phyloP scores from a whole-genome alignment of 208 protist species.

The Plasmodiophora brassicae region DNA sequence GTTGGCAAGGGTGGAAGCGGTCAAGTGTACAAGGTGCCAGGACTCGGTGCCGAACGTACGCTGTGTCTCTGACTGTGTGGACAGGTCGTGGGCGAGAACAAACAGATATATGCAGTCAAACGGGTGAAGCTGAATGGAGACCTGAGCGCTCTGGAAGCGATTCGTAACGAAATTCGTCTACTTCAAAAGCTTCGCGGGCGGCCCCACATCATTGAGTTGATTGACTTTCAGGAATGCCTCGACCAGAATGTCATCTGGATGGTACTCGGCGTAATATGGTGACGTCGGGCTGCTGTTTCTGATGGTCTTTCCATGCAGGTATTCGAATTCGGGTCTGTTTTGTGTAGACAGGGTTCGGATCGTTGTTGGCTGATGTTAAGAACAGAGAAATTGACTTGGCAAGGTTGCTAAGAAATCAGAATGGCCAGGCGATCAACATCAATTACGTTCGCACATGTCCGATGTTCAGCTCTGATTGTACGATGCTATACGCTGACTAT shows the following conservation, averaged over 20 bases:
- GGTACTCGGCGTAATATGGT: conserved; percentile 37
- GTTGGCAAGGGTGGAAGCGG: conserved; percentile 55
- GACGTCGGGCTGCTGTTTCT: not conserved
- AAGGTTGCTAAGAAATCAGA: conserved; percentile 14
- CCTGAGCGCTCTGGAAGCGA: not conserved
- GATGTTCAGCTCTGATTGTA: not conserved
- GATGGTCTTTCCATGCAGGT: conserved; percentile 10
- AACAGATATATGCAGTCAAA: conserved; percentile 42
- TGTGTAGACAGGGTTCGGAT: too few species aligned
- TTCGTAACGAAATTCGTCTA: conserved; percentile 58
- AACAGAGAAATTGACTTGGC: conserved; percentile 46
- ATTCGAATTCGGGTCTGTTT: conserved; percentile 31
- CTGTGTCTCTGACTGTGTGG: not conserved
- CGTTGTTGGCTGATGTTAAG: not conserved
- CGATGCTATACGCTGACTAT: not conserved
- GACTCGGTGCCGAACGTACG: conserved; percentile 29
- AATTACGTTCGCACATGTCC: conserved; percentile 38
- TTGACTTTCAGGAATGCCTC: conserved; percentile 41
- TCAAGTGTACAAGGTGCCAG: conserved; percentile 58
- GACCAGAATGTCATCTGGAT: conserved; percentile 30
- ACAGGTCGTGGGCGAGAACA: not conserved
- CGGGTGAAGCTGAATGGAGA: not conserved
- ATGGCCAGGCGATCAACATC: conserved; percentile 17
- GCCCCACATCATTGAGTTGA: conserved; percentile 49
- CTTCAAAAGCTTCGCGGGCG: conserved; percentile 39